phyloP scores from a whole-genome alignment of 148 eudicot species.

The Camellia lanceoleosa region DNA sequence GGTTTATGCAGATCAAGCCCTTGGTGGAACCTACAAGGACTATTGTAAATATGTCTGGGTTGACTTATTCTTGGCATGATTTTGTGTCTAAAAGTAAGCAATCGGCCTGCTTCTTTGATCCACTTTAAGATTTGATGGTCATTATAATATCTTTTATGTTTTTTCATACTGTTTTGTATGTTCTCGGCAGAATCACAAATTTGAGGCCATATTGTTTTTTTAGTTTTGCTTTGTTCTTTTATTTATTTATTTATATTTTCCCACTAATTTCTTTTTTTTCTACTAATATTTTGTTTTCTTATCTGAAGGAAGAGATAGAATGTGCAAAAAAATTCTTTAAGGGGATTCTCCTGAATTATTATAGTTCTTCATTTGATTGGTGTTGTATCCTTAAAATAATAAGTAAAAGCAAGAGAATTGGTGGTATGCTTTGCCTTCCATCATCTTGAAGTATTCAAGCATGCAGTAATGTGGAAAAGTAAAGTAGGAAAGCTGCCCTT shows the following conservation, averaged over 20 bases:
- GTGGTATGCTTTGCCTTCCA: neutral
- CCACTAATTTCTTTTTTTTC: neutral
- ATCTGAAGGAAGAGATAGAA: neutral
- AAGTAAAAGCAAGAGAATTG: neutral
- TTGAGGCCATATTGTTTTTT: neutral
- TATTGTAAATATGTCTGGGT: constrained; percentile 43
- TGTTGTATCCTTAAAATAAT: neutral
- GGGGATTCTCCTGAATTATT: neutral
- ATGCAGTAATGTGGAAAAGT: too few species aligned
- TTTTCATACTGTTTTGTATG: constrained; percentile 2
- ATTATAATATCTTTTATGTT: neutral
- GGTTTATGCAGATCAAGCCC: constrained; percentile 64
- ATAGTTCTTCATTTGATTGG: neutral
- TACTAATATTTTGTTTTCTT: neutral
- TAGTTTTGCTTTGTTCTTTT: neutral
- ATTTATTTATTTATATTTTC: neutral
- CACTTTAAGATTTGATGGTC: neutral
- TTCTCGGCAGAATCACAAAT: neutral
- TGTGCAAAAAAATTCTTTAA: neutral
- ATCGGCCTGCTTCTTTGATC: neutral
- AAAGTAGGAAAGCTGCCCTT: neutral
- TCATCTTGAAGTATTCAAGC: neutral
- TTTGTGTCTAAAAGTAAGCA: constrained; percentile 80
- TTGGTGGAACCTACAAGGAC: constrained; percentile 68
- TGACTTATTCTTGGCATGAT: constrained; percentile 89